Evolutionary conservation across 2,329 filamentous ascomycete genomes (phyloP).

Genomic region (Sphaerostilbella broomeana): DNA sequence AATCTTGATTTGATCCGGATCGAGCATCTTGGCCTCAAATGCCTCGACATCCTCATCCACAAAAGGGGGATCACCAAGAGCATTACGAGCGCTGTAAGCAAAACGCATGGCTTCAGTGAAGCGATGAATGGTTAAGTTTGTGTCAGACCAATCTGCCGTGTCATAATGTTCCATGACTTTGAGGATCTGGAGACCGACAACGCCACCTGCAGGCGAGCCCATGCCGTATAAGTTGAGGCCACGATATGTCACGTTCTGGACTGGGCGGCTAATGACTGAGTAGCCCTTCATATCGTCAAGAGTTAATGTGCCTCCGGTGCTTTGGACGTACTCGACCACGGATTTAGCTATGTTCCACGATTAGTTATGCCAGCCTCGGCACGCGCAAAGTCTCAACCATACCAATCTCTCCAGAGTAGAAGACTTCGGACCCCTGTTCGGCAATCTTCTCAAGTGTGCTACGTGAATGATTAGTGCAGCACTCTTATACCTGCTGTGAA

Average conservation of each 20-base stretch:
- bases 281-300: constrained; percentile 71
- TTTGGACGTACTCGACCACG: constrained; percentile 62
- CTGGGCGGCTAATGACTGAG: constrained; percentile 56
- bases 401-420: constrained; percentile 65
- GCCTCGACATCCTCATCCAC: constrained; percentile 49
- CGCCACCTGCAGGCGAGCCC: constrained; percentile 71
- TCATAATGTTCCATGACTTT: constrained; percentile 78
- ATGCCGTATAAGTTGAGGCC: constrained; percentile 64
- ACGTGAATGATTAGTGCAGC: constrained; percentile 8
- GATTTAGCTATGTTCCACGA: constrained; percentile 54
- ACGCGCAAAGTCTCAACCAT: constrained; percentile 4
- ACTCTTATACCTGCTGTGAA: background rate
- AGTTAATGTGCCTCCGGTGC: constrained; percentile 77
- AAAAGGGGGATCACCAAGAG: constrained; percentile 76
- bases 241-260: constrained; percentile 59
- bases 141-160: constrained; percentile 43
- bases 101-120: constrained; percentile 87
- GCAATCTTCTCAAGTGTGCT: constrained; percentile 71
- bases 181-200: constrained; percentile 66
- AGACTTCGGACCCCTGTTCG: constrained; percentile 61
- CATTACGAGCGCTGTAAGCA: constrained; percentile 71
- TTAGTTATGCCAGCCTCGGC: constrained; percentile 7
- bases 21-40: constrained; percentile 66
- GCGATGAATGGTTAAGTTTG: constrained; percentile 69
- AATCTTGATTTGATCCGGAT: constrained; percentile 47